Evolutionary conservation across 2,329 filamentous ascomycete genomes (phyloP).

Genomic region (Fusarium chlamydosporum): DNA sequence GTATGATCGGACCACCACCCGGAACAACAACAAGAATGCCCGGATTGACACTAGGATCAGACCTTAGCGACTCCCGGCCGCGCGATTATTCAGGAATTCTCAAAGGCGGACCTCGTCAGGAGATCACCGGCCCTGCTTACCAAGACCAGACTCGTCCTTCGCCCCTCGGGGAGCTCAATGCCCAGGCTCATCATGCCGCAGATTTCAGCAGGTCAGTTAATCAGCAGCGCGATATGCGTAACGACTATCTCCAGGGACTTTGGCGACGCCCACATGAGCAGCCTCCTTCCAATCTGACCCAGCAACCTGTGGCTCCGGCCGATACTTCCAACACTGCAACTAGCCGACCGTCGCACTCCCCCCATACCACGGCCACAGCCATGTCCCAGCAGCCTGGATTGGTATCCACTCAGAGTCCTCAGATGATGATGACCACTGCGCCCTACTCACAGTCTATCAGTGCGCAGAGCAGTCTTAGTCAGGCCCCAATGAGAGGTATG

Average conservation of each 20-base stretch:
- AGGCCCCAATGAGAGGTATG: conserved; percentile 79
- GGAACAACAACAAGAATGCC: conserved; percentile 80
- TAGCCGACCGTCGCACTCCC: conserved; percentile 69
- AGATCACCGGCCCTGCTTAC: conserved; percentile 88
- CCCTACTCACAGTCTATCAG: conserved; percentile 80
- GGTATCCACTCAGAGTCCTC: conserved; percentile 73
- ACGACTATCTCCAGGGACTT: conserved; percentile 82
- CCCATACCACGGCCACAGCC: conserved; percentile 68
- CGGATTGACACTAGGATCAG: conserved; percentile 85
- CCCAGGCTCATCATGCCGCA: conserved; percentile 88
- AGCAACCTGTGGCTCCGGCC: conserved; percentile 61
- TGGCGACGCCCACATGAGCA: conserved; percentile 89
- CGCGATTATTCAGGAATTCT: conserved; percentile 86
- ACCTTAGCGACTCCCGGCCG: conserved; percentile 81
- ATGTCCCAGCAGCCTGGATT: conserved; percentile 71
- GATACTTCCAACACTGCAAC: conserved; percentile 62
- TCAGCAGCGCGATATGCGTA: conserved; percentile 82
- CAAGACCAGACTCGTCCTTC: conserved; percentile 87
- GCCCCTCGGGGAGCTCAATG: conserved; percentile 82
- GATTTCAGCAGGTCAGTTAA: conserved; percentile 91
- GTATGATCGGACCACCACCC: conserved; percentile 75
- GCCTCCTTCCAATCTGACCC: conserved; percentile 66
- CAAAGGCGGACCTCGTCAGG: conserved; percentile 85
- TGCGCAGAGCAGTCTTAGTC: conserved; percentile 78
- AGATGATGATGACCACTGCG: conserved; percentile 75